Evolutionary conservation across 495 filamentous ascomycete genomes (phyloP).

Genomic region (Penicillium robsamsonii): DNA sequence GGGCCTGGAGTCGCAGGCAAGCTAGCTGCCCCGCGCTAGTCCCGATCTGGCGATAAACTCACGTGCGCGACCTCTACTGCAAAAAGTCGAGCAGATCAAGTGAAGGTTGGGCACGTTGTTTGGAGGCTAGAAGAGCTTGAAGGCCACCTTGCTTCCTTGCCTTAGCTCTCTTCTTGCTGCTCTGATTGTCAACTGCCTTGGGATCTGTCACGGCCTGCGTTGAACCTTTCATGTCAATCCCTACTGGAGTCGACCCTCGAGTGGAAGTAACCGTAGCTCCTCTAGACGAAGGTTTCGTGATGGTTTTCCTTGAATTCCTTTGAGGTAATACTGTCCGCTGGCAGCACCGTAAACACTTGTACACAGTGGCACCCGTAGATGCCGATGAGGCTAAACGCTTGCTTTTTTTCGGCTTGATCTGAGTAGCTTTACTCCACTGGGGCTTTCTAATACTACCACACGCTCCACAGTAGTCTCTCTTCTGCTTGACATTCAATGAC

Average conservation of each 20-base stretch:
- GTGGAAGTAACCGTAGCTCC: conserved; percentile 10
- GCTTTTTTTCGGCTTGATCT: conserved; percentile 28
- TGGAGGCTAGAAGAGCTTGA: conserved; percentile 56
- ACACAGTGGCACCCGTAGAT: conserved; percentile 31
- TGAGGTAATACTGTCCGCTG: conserved; percentile 31
- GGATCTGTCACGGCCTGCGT: conserved; percentile 3
- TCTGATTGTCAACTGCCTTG: conserved; percentile 45
- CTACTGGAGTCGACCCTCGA: conserved; percentile 12
- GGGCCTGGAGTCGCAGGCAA: conserved; percentile 1
- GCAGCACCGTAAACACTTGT: conserved; percentile 42
- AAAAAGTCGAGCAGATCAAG: conserved; percentile 61
- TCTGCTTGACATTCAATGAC: conserved; percentile 37
- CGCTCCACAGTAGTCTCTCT: conserved; percentile 46
- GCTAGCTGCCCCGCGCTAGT: conserved; percentile 21
- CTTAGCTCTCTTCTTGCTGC: conserved; percentile 60
- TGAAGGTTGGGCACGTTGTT: conserved; percentile 39
- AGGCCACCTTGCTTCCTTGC: conserved; percentile 56
- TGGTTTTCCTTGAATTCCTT: conserved; percentile 17
- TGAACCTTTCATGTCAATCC: conserved; percentile 4
- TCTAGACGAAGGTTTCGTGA: conserved; percentile 4
- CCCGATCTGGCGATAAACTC: conserved; percentile 1
- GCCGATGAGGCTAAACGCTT: conserved; percentile 11
- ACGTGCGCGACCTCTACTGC: conserved; percentile 29
- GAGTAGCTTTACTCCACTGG: conserved; percentile 39
- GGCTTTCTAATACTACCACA: conserved; percentile 51